phyloP scores from a whole-genome alignment of 2,329 filamentous ascomycete genomes.

The Gyromitra esculenta region DNA sequence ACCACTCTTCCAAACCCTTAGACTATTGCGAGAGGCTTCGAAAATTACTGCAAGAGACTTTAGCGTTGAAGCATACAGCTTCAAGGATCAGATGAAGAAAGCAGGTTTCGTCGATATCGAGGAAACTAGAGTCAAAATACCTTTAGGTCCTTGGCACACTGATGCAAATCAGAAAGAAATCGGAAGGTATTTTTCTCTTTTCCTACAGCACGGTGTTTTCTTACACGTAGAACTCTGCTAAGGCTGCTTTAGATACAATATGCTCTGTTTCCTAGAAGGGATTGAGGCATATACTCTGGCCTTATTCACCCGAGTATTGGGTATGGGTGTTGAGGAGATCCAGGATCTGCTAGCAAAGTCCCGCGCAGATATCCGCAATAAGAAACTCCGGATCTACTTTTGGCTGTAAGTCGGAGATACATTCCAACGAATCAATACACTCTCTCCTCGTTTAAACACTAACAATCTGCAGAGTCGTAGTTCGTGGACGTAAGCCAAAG shows the following conservation, averaged over 20 bases:
- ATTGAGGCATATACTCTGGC: constrained; percentile 58
- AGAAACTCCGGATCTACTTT: constrained; percentile 48
- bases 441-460: neutral
- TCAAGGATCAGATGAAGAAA: constrained; percentile 58
- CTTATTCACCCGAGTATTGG: constrained; percentile 57
- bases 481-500: constrained; percentile 49
- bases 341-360: constrained; percentile 25
- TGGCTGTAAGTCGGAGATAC: constrained; percentile 47
- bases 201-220: neutral
- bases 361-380: constrained; percentile 32
- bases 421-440: neutral
- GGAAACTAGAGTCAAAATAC: constrained; percentile 57
- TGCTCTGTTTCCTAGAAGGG: constrained; percentile 57
- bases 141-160: constrained; percentile 59
- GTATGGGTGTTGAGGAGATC: constrained; percentile 57
- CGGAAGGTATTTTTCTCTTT: constrained; percentile 58
- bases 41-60: constrained; percentile 31
- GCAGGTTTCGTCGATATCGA: constrained; percentile 60
- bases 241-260: constrained; percentile 44
- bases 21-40: constrained; percentile 37
- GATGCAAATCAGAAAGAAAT: constrained; percentile 66
- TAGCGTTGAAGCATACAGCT: constrained; percentile 41
- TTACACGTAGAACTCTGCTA: constrained; percentile 4
- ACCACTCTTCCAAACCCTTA: constrained; percentile 35
- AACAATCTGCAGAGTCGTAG: constrained; percentile 42